Base-by-base conservation (phyloP, 768 basidiomycete species). In the Suillus subaureus region DNA sequence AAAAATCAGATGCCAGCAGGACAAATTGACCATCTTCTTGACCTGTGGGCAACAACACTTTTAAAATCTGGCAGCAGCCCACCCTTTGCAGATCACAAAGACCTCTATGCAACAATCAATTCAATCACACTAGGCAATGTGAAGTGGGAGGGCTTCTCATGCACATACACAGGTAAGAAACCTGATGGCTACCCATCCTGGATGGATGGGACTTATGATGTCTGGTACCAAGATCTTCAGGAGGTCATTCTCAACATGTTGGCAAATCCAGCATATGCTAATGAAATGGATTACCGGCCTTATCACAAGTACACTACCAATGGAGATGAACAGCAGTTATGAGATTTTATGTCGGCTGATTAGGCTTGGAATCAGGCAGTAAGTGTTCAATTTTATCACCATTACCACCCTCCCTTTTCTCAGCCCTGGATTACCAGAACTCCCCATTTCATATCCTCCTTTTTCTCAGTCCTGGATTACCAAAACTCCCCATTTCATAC, bases 81-180 rank as follows among this genome's bases (percentile, higher is more conserved):
- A 66, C 79, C 79, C 0, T 77, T 76, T 58, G 40, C 61, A 2
- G 51, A 71, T 52, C 61, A 71, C 61, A 55, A 64, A 9, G 65
- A 78, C 33, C 21, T 78, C 0, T 70, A 70, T 39, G 28, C 62
- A 0, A 66, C 71, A 0, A 79, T 79, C 60, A 72, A 79, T 60
- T 31, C 64, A 0, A 75, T 70, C 1, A 11, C 61, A 18, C 55
- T 71, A 28, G 74, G 79, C 7, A 75, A 74, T 26, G 60, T 72
- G 5, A 70, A 70, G 4, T 79, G 78, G 79, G 33, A 77, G 37
- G 68, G 67, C 12, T 73, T 77, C 40, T 61, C 63, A 0, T 58
- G 66, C 6, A 11, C 16, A 13, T 76, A 74, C 65, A 60, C 57
- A 35, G 69, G 75, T 16, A 47, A 71, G 15, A 21, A 63, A 11